These are phyloP conservation scores for Magnolia sinica DNA, from an alignment of 164 flowering plant species.

Conservation along the genomic window DNA sequence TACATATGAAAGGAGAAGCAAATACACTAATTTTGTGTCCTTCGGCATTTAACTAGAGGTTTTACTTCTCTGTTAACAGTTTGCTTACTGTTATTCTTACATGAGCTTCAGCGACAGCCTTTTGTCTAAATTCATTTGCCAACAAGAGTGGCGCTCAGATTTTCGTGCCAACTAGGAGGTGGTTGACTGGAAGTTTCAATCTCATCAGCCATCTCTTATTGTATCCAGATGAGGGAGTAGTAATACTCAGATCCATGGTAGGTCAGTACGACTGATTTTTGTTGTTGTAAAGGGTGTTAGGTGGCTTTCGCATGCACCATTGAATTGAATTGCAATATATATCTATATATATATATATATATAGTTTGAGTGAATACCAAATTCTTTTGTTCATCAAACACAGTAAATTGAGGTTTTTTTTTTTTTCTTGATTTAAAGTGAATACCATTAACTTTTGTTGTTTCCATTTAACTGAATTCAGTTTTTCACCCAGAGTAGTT, in stretches of 20 bases:
- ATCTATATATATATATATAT: too few species aligned
- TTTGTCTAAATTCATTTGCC: slow-evolving; percentile 66
- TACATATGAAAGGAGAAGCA: not conserved
- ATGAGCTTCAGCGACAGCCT: slow-evolving; percentile 72
- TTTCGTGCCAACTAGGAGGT: slow-evolving; percentile 68
- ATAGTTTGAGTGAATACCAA: too few species aligned
- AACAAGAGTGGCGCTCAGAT: slow-evolving; percentile 84
- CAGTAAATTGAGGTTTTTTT: too few species aligned
- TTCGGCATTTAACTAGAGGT: slow-evolving; percentile 9
- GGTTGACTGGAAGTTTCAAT: slow-evolving; percentile 71
- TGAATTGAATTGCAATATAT: too few species aligned
- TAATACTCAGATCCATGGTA: slow-evolving; percentile 64
- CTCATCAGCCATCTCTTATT: slow-evolving; percentile 71
- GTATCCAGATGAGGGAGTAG: slow-evolving; percentile 56
- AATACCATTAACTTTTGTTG: too few species aligned
- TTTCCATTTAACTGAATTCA: too few species aligned
- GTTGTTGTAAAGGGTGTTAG: not conserved
- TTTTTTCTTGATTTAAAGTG: too few species aligned
- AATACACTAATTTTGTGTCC: not conserved
- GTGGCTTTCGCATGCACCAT: too few species aligned
- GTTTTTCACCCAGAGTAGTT: too few species aligned
- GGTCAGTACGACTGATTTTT: not conserved
- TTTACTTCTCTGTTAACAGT: slow-evolving; percentile 38
- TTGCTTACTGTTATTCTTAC: slow-evolving; percentile 65
- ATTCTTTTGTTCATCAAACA: too few species aligned